Percentiles rank a stretch among this genome's conserved stretches.
Conservation (phyloP, 1,284 basidiomycete genomes). For the Paramarasmius palmivorus region DNA sequence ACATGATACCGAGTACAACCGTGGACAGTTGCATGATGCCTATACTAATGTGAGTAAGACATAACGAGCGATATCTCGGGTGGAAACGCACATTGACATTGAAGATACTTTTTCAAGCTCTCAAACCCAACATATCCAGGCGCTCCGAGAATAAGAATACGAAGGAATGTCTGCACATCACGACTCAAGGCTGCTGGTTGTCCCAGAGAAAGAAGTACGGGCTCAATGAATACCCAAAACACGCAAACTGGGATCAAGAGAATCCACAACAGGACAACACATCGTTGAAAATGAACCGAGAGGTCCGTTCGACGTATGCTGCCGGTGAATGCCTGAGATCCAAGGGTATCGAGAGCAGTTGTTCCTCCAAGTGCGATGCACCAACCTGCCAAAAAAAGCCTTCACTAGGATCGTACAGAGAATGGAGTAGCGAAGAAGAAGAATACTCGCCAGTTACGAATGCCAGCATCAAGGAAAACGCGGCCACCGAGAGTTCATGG, state of each 20-base stretch:
- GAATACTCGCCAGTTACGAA: conserved; percentile 71
- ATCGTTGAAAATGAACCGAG: conserved; percentile 70
- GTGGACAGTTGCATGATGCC: conserved; percentile 78
- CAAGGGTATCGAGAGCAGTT: conserved; percentile 75
- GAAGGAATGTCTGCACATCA: conserved; percentile 64
- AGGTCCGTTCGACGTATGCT: conserved; percentile 56
- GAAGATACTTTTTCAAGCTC: conserved; percentile 75
- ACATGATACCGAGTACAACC: conserved; percentile 54
- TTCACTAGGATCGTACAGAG: conserved; percentile 47
- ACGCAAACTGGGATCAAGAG: conserved; percentile 62
- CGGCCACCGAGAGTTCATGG: conserved; percentile 66
- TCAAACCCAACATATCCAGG: conserved; percentile 79
- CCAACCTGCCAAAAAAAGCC: conserved; percentile 53
- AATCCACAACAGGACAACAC: conserved; percentile 59
- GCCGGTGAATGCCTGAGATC: conserved; percentile 74
- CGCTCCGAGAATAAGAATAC: conserved; percentile 61
- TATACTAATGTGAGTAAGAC: conserved; percentile 24
- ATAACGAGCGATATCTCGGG: background rate
- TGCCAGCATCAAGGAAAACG: conserved; percentile 75
- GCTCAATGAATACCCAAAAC: conserved; percentile 61
- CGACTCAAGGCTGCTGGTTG: conserved; percentile 55
- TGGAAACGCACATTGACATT: conserved; percentile 64
- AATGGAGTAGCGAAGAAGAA: conserved; percentile 18
- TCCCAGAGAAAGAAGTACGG: conserved; percentile 62
- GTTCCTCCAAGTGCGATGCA: conserved; percentile 75